Conservation (phyloP, 345 rosid genomes). For the Carallia pectinifolia region DNA sequence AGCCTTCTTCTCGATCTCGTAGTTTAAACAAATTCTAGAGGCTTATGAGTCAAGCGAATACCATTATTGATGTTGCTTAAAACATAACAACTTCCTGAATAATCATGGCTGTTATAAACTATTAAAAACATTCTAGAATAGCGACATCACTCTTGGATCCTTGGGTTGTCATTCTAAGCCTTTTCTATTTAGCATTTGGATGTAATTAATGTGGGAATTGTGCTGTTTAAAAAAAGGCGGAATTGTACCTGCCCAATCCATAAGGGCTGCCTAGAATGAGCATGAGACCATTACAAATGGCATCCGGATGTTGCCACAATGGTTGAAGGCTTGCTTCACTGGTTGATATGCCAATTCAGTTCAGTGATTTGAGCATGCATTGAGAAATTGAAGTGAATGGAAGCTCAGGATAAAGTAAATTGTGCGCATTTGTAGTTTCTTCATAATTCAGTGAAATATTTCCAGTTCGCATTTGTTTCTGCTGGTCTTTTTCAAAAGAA, state of each 20-base stretch:
- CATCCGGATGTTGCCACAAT: too few species aligned
- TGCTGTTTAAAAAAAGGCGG: too few species aligned
- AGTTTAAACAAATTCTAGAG: background rate
- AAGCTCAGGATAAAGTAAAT: background rate
- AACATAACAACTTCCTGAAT: background rate
- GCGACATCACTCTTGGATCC: too few species aligned
- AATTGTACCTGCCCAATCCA: too few species aligned
- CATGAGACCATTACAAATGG: too few species aligned
- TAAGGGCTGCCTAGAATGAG: too few species aligned
- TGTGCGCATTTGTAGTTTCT: background rate
- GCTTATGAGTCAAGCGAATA: background rate
- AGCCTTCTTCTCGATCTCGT: too few species aligned
- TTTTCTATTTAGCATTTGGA: too few species aligned
- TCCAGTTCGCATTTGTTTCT: conserved; percentile 2
- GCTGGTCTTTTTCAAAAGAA: background rate
- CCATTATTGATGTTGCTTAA: background rate
- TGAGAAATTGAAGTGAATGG: background rate
- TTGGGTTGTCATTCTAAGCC: too few species aligned
- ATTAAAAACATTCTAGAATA: too few species aligned
- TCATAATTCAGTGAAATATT: background rate
- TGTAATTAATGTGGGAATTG: too few species aligned
- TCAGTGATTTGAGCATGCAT: background rate
- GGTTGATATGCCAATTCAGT: background rate
- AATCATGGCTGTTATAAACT: background rate
- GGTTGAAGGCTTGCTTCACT: background rate